phyloP scores from a whole-genome alignment of 2,329 filamentous ascomycete species.

The Penicillium vulpinum region DNA sequence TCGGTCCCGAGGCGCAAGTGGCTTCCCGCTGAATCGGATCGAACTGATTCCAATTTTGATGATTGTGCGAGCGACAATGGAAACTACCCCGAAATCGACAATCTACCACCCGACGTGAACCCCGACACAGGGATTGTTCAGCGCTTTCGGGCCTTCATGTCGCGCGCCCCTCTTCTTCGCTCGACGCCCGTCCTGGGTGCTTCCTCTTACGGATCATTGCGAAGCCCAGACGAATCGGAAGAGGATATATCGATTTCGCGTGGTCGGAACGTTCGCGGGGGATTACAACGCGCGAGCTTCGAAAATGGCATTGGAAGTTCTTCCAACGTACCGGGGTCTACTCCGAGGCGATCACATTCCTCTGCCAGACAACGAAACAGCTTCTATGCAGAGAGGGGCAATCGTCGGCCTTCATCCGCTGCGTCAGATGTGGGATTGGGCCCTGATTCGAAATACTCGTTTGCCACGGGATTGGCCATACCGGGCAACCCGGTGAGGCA shows the following conservation, averaged over 20 bases:
- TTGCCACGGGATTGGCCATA: constrained; percentile 30
- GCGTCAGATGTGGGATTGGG: constrained; percentile 36
- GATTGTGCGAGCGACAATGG: constrained; percentile 11
- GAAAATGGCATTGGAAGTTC: constrained; percentile 18
- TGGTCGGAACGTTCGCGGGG: neutral
- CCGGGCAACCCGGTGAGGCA: constrained; percentile 27
- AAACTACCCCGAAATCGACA: constrained; percentile 2
- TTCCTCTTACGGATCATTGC: constrained; percentile 62
- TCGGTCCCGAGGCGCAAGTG: constrained; percentile 20
- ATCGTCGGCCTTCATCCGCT: constrained; percentile 29
- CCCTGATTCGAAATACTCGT: constrained; percentile 34
- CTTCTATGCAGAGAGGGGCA: constrained; percentile 13
- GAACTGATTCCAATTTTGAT: constrained; percentile 8
- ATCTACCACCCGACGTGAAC: constrained; percentile 4
- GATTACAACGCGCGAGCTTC: constrained; percentile 8
- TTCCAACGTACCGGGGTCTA: constrained; percentile 11
- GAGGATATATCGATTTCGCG: constrained; percentile 28
- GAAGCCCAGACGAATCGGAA: constrained; percentile 35
- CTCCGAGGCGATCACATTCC: constrained; percentile 17
- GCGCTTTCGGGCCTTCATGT: constrained; percentile 40
- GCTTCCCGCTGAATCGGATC: constrained; percentile 25
- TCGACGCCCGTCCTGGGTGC: constrained; percentile 62
- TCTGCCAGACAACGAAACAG: constrained; percentile 18
- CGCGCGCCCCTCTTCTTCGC: constrained; percentile 57
- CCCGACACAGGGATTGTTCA: constrained; percentile 13